Conservation (phyloP, 2,329 filamentous ascomycete genomes). For the Tolypocladium paradoxum region DNA sequence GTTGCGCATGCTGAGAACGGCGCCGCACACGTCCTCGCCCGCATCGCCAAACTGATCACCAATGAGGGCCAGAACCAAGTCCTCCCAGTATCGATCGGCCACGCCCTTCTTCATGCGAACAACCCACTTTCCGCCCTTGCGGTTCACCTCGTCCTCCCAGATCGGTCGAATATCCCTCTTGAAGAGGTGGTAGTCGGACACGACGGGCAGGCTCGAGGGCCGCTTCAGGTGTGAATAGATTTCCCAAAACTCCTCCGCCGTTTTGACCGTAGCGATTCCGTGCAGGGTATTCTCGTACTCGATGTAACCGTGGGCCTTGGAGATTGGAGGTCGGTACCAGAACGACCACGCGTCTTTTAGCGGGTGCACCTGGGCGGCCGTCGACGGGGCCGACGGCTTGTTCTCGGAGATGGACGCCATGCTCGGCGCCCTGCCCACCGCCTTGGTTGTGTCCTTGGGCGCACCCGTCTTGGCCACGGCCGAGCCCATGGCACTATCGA, state of each 20-base stretch:
- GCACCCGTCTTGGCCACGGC: conserved; percentile 19
- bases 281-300: conserved; percentile 97
- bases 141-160: conserved; percentile 98
- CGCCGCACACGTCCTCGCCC: conserved; percentile 87
- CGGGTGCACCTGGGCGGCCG: conserved; percentile 34
- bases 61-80: conserved; percentile 78
- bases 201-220: conserved; percentile 76
- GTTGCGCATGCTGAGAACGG: conserved; percentile 85
- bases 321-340: conserved; percentile 94
- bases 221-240: conserved; percentile 84
- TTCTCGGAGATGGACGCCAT: conserved; percentile 38
- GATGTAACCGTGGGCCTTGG: conserved; percentile 75
- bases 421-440: conserved; percentile 16
- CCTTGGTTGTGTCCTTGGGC: conserved; percentile 21
- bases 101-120: conserved; percentile 95
- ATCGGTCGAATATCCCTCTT: conserved; percentile 93
- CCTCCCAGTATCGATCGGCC: conserved; percentile 94
- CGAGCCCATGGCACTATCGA: conserved; percentile 59
- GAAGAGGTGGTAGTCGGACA: conserved; percentile 97
- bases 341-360: conserved; percentile 88
- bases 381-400: conserved; percentile 20
- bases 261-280: conserved; percentile 69
- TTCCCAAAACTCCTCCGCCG: conserved; percentile 83
- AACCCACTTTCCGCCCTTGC: conserved; percentile 94
- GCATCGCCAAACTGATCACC: conserved; percentile 92